A percentile compares a stretch with the other conserved stretches of the same genome.
These are phyloP conservation scores for Boletus sp. DNA, from an alignment of 768 basidiomycete genomes.

Conservation along the genomic window DNA sequence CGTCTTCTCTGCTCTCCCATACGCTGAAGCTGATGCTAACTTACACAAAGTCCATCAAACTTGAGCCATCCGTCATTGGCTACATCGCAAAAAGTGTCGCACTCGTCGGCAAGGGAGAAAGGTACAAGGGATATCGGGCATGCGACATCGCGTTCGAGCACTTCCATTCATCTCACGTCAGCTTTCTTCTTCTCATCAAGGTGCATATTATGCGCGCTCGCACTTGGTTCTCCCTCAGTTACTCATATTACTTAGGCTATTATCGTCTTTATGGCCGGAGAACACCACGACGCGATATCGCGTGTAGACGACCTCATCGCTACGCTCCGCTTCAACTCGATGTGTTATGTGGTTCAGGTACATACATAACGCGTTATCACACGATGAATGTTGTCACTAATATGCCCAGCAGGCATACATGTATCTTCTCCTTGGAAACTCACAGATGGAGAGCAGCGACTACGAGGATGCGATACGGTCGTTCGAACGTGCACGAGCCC, in stretches of 20 bases:
- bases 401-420: conserved; percentile 4
- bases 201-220: background rate
- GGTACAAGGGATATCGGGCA: background rate
- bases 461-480: background rate
- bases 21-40: background rate
- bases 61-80: conserved; percentile 1
- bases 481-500: background rate
- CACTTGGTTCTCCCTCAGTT: background rate
- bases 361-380: background rate
- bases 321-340: background rate
- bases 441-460: background rate
- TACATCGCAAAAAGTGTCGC: conserved; percentile 3
- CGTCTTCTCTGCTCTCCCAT: background rate
- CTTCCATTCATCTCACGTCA: background rate
- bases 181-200: conserved; percentile 2
- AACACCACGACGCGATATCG: conserved; percentile 2
- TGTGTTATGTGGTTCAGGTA: background rate
- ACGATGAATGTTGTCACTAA: background rate
- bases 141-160: conserved; percentile 7
- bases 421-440: conserved; percentile 5
- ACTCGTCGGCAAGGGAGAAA: background rate
- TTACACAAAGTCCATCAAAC: conserved; percentile 1
- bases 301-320: conserved; percentile 1
- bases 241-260: background rate
- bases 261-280: background rate